Base-by-base conservation (phyloP, 1,139 yeast species). In the Saccharomycopsis hybrid region DNA sequence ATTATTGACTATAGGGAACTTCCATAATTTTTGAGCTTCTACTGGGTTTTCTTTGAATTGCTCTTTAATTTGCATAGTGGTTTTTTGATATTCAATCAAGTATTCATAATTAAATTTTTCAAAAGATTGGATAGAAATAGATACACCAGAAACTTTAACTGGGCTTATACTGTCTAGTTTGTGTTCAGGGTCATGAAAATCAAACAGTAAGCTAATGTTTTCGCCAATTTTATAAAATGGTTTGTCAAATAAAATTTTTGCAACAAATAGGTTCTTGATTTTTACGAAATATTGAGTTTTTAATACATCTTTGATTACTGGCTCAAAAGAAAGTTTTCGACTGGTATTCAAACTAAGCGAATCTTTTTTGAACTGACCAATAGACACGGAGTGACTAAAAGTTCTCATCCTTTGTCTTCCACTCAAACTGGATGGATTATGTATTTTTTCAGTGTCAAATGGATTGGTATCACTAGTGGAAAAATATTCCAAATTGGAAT, bases 221-320 rank as follows among this genome's bases (percentile, higher is more conserved):
- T 78, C 82, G 1, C 81, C 78, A 8, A 73, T 56, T 49, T 73
- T 74, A 57, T 70, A 78, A 53, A 71, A 71, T 1, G 76, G 71
- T 55, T 74, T 73, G 2, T 71, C 65, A 35, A 68, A 60, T 1
- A 57, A 52, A 28, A 69, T 43, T 18, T 59, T 60, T 4, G 69
- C 62, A 5, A 69, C 59, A 3, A 58, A 53, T 50, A 62, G 56
- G 1, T 69, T 65, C 49, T 66, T 60, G 53, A 66, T 57, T 43
- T 64, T 66, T 2, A 70, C 64, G 24, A 64, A 56, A 55, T 62
- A 69, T 31, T 62, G 65, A 3, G 62, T 63, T 56, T 66, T 69
- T 27, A 63, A 44, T 4, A 27, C n/a, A 25, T 30, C 8, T 37
- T 48, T 27, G 5, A 51, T 38, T 13, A 39, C 28, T 27, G 45